These are phyloP conservation scores for Ceratocystis ficicola DNA, from an alignment of 2,329 filamentous ascomycete species.

Conservation along the genomic window DNA sequence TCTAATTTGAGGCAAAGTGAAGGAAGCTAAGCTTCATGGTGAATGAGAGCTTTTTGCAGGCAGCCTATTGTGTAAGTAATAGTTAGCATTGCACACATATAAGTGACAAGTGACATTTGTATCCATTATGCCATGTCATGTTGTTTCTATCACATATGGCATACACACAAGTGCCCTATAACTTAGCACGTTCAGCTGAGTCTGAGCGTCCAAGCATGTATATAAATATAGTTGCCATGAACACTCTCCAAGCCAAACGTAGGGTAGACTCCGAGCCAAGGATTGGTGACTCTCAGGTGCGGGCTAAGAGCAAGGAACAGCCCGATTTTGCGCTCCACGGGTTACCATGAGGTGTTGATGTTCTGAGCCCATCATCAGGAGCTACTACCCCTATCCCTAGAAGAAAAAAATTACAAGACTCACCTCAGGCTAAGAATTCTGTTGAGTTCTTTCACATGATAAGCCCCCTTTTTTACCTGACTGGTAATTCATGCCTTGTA, in stretches of 20 bases:
- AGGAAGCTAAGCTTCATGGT: too few relatives aligned
- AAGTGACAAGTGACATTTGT: background rate
- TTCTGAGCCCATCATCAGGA: background rate
- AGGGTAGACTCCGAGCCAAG: background rate
- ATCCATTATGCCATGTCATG: background rate
- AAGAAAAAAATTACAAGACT: background rate
- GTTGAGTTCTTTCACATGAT: too few relatives aligned
- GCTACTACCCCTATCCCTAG: background rate
- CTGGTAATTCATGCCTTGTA: background rate
- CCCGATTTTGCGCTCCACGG: background rate
- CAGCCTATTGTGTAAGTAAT: too few relatives aligned
- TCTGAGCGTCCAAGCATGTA: constrained; percentile 1
- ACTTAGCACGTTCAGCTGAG: constrained; percentile 2
- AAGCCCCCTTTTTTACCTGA: too few relatives aligned
- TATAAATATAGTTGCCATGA: background rate
- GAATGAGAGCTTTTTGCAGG: too few relatives aligned
- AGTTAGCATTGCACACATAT: background rate
- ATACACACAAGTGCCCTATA: background rate
- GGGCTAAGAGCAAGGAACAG: constrained; percentile 11
- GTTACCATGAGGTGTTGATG: background rate
- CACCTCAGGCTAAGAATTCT: background rate
- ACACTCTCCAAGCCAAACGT: background rate
- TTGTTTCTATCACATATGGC: background rate
- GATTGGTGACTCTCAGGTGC: background rate
- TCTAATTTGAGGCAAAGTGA: too few relatives aligned